Evolutionary conservation across 1,139 yeast species (phyloP), one percentile per base, ranked within the genome.

Genomic region (Pichia sp.): DNA sequence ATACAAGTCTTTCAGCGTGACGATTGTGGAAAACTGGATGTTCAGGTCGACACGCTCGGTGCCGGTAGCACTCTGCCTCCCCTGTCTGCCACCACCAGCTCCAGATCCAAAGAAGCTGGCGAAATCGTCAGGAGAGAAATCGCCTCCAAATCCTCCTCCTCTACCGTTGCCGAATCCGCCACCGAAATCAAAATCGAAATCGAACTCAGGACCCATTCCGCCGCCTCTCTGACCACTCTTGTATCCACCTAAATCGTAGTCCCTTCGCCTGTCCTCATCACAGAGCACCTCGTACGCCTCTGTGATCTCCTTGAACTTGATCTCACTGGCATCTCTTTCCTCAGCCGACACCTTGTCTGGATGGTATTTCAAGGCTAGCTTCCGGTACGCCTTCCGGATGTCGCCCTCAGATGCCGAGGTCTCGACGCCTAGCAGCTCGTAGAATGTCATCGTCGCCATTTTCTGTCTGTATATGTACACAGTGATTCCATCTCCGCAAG

Each of bases 321-420:
- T 97, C 58, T 96, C 95, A 34, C 96, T 97, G 66, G 85, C 92
- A 55, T 87, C 87, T 41, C 71, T 63, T 34, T 60, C 64, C 9
- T 67, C 70, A 55, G 78, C 76, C 51, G 85, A 79, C 65, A 85
- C 86, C 78, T 93, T 93, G 74, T 93, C 99, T 56, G 99, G 99
- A 72, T 93, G 99, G 74, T 84, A 87, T 69, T 87, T 88, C 66
- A 93, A 80, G 16, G 99, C 99, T 45, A 88, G 79, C 66, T 88
- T 85, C 76, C 98, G 85, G 76, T 93, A 93, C 17, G 97, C 97
- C 73, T 90, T 91, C 73, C 90, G 91, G 70, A 93, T 87, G 72
- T 92, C 96, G 34, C 78, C 72, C 47, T 87, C 95, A 14, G 84
- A 74, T 41, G 97, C 97, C 42, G 79, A 77, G 45, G 87, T 80